These are phyloP conservation scores for Austroboletus rostrupii DNA, from an alignment of 1,284 basidiomycete species.

Conservation along the genomic window DNA sequence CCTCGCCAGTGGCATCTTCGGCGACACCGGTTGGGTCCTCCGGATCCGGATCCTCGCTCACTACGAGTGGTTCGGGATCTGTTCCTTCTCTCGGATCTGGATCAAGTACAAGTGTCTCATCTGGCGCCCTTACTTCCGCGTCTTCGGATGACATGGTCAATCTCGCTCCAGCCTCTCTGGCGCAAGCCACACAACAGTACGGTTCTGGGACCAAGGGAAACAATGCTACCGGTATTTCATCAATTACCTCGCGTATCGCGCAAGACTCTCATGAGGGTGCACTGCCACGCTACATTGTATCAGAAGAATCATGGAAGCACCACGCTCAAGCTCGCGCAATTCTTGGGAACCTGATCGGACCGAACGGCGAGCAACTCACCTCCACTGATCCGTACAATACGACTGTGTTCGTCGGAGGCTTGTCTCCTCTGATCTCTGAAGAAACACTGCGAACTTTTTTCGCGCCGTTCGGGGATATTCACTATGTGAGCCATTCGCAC, in stretches of 20 bases:
- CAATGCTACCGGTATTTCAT: conserved; percentile 29
- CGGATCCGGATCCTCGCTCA: conserved; percentile 53
- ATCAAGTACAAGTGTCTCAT: conserved; percentile 48
- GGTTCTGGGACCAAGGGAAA: conserved; percentile 34
- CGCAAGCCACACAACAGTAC: conserved; percentile 48
- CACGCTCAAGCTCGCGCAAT: conserved; percentile 77
- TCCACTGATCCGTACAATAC: conserved; percentile 88
- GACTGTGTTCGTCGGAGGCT: conserved; percentile 87
- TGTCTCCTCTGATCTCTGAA: conserved; percentile 82
- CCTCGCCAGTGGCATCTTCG: conserved; percentile 58
- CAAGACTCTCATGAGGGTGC: conserved; percentile 38
- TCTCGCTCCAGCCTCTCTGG: conserved; percentile 38
- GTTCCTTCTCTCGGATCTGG: conserved; percentile 54
- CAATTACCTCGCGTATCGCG: conserved; percentile 40
- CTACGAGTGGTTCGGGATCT: conserved; percentile 44
- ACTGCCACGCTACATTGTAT: conserved; percentile 50
- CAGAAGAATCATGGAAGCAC: conserved; percentile 79
- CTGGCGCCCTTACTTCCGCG: conserved; percentile 36
- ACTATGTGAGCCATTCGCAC: conserved; percentile 59
- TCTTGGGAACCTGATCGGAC: conserved; percentile 74
- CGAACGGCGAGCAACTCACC: conserved; percentile 79
- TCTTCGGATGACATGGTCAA: conserved; percentile 50
- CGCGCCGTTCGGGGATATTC: conserved; percentile 86
- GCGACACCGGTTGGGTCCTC: conserved; percentile 44
- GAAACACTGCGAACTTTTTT: conserved; percentile 87